phyloP scores from a whole-genome alignment of 2,329 filamentous ascomycete species.

The Dactylellina haptotyla region DNA sequence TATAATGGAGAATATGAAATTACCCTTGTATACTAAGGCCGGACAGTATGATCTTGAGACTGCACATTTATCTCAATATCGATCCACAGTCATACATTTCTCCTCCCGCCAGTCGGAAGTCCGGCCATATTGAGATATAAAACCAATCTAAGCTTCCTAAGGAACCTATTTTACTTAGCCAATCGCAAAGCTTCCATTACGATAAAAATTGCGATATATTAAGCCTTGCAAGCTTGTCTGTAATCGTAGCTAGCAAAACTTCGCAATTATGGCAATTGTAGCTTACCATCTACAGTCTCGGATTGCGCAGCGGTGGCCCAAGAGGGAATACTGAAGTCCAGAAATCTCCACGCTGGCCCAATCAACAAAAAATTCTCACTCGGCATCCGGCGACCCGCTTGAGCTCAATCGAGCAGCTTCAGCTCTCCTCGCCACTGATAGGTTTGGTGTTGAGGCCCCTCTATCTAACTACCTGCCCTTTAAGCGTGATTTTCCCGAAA shows the following conservation, averaged over 20 bases:
- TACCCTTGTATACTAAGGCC: not conserved
- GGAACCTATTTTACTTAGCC: no score
- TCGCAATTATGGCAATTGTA: no score
- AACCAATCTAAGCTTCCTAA: no score
- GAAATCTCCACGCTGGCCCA: not conserved
- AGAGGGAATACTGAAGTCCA: not conserved
- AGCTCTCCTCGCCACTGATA: slow-evolving; percentile 1
- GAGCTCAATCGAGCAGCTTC: slow-evolving; percentile 22
- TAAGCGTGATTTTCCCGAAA: slow-evolving; percentile 19
- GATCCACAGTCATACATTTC: no score
- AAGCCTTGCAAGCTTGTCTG: no score
- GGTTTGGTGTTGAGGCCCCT: slow-evolving; percentile 5
- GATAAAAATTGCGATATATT: no score
- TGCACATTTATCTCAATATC: no score
- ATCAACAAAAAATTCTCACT: slow-evolving; percentile 7
- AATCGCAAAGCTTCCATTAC: no score
- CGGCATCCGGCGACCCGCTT: slow-evolving; percentile 33
- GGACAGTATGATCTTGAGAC: no score
- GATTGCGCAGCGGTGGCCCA: not conserved
- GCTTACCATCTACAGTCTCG: not conserved
- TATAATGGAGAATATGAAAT: not conserved
- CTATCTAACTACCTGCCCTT: slow-evolving; percentile 25
- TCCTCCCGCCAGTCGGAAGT: no score
- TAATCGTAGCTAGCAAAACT: no score
- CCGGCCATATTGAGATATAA: no score